Base-by-base conservation (phyloP, 805 yeast species). In the Candida chauliodis region DNA sequence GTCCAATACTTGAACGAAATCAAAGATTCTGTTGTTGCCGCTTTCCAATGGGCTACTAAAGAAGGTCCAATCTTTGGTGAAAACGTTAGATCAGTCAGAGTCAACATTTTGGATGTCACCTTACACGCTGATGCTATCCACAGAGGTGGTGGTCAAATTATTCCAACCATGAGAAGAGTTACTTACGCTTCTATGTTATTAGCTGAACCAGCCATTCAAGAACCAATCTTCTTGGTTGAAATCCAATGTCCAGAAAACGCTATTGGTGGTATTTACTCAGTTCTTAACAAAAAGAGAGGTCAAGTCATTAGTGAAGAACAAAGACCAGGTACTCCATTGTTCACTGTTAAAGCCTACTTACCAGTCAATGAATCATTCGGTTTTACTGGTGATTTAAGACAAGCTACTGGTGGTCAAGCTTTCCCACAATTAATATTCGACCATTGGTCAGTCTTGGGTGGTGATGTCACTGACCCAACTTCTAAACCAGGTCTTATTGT, bases 401-500 rank as follows among this genome's bases (percentile, higher is more conserved):
- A 91, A 79, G 96, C 98, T 68, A 91, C 99, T 66, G 97, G 96
- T 86, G 99, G 99, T 75, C 99, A 91, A 82, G 99, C 99, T 73
- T 91, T 91, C 99, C 99, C 99, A 77, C 98, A 91, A 79, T 81
- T 93, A 95, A 95, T 93, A 73, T 93, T 91, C 76, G 98, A 93
- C 75, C 99, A 91, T 75, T 91, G 98, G 98, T 77, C 88, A 55
- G 73, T 87, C 61, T 76, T 93, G 79, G 64, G 67, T 57, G 95
- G 96, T 73, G 93, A 89, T 74, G 95, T 95, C 69, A 75, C 84
- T 56, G 98, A 91, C 75, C 82, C 90, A 67, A 55, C 82, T 61
- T 52, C 79, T 49, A 77, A 77, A 68, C 78, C 81, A 50, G 82
- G 81, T 75, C 67, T 68, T 45, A 70, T 77, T 61, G 81, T 73